Conservation (phyloP, 1,284 basidiomycete genomes). For the Austropuccinia psidii region DNA sequence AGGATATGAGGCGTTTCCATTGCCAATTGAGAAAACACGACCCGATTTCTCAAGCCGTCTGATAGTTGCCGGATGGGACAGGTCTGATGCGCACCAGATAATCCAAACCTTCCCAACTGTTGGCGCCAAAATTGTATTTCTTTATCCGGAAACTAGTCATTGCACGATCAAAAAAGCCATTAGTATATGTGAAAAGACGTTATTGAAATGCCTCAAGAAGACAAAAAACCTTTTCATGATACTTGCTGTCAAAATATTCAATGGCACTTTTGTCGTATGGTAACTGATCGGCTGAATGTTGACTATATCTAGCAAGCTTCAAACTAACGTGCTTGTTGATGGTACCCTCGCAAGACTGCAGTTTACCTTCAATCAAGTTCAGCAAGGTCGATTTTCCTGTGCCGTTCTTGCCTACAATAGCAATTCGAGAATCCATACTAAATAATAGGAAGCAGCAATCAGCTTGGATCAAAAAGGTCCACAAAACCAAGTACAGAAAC, state of each 20-base stretch:
- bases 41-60: conserved; percentile 92
- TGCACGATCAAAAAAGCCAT: neutral
- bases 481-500: neutral
- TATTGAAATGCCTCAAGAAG: neutral
- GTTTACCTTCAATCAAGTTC: conserved; percentile 78
- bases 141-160: conserved; percentile 73
- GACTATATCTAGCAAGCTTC: conserved; percentile 95
- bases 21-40: conserved; percentile 50
- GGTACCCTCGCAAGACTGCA: conserved; percentile 75
- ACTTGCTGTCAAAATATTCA: conserved; percentile 83
- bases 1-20: conserved; percentile 51
- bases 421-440: conserved; percentile 89
- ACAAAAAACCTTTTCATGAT: conserved; percentile 56
- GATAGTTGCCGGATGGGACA: conserved; percentile 83
- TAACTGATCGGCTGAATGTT: conserved; percentile 97
- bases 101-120: conserved; percentile 90
- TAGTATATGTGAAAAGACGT: neutral
- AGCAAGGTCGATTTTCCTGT: conserved; percentile 96
- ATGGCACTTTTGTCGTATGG: conserved; percentile 88
- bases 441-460: neutral
- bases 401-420: conserved; percentile 97
- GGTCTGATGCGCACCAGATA: conserved; percentile 88
- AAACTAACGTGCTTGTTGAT: conserved; percentile 78
- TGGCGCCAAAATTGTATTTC: conserved; percentile 86
- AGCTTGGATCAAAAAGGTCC: neutral